Base-by-base conservation (phyloP, 2,329 filamentous ascomycete genomes). In the Cercospora sojina region DNA sequence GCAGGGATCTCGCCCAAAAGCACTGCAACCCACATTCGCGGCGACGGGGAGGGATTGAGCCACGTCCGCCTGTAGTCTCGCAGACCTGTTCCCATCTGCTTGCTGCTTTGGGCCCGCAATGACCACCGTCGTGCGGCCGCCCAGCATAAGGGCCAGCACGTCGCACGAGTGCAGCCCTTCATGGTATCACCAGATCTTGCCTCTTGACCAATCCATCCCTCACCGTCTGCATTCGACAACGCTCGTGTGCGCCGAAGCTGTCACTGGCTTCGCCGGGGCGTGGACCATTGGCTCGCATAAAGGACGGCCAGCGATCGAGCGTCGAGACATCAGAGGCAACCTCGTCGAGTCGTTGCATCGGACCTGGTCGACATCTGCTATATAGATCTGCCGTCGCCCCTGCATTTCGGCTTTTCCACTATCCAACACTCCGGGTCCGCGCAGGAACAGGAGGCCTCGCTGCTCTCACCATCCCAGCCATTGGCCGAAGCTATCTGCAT, bases 1-100 rank as follows among this genome's bases (percentile, higher is more conserved):
- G 74, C 77, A 74, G 73, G 79, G 78, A 78, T 79, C 73, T 74
- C 73, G 74, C 75, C 75, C 76, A 73, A 75, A 69, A 70, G 61
- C 72, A 69, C 75, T 78, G 77, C 77, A 78, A 79, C 78, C 71
- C 79, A 79, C 78, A 75, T 70, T 75, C 78, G 79, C 77, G 79
- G 78, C 77, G 77, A 76, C 79, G 79, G 79, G 76, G 62, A 75
- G 72, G 76, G 71, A 71, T 65, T 65, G 67, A 72, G 72, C 70
- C 70, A 73, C 72, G 69, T 78, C 77, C 78, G 56, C 65, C 76
- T 78, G 74, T 75, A 74, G 79, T 78, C 73, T 75, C 76, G n/a
- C 77, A 73, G 75, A 23, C 78, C 73, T 71, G 20, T 35, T 71
- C 75, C 75, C 70, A 70, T 75, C 70, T 72, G 69, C 71, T 74